Percentiles rank a stretch among this genome's conserved stretches.
phyloP scores from a whole-genome alignment of 805 yeast species.

The Hanseniaspora clermontiae region DNA sequence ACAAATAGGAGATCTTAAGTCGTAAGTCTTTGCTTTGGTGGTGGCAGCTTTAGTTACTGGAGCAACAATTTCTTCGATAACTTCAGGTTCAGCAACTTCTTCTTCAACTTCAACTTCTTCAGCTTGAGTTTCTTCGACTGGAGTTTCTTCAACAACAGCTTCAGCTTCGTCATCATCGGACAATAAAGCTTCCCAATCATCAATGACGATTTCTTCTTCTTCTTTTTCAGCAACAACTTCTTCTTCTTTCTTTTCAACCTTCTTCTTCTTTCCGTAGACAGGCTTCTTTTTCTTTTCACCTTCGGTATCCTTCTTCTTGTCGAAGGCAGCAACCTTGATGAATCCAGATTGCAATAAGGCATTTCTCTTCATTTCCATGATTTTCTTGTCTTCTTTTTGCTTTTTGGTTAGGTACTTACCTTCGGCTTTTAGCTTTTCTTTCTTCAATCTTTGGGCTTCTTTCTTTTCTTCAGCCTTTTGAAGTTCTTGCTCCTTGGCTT shows the following conservation, averaged over 20 bases:
- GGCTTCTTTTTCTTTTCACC: conserved; percentile 32
- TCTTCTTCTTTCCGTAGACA: conserved; percentile 63
- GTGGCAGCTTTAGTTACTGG: conserved; percentile 26
- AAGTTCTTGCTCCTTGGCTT: conserved; percentile 42
- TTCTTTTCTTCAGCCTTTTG: conserved; percentile 48
- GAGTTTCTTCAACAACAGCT: conserved; percentile 43
- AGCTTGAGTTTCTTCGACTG: conserved; percentile 15
- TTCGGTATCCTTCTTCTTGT: conserved; percentile 21
- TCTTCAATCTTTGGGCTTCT: conserved; percentile 76
- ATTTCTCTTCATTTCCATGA: conserved; percentile 79
- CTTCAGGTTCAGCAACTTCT: conserved; percentile 24
- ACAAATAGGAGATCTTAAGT: conserved; percentile 96
- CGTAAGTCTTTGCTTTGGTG: conserved; percentile 30
- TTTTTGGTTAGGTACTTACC: conserved; percentile 89
- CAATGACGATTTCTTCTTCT: conserved; percentile 51
- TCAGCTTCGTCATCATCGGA: conserved; percentile 43
- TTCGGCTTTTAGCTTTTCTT: conserved; percentile 87
- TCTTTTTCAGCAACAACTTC: conserved; percentile 24
- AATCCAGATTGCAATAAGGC: conserved; percentile 65
- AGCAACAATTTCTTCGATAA: conserved; percentile 24
- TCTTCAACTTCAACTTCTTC: neutral
- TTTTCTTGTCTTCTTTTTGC: conserved; percentile 83
- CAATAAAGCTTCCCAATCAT: conserved; percentile 77
- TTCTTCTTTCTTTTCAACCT: conserved; percentile 27
- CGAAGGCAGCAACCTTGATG: conserved; percentile 63